Conservation (phyloP, 306 rosid genomes). For the Elaeagnus macrophylla region DNA sequence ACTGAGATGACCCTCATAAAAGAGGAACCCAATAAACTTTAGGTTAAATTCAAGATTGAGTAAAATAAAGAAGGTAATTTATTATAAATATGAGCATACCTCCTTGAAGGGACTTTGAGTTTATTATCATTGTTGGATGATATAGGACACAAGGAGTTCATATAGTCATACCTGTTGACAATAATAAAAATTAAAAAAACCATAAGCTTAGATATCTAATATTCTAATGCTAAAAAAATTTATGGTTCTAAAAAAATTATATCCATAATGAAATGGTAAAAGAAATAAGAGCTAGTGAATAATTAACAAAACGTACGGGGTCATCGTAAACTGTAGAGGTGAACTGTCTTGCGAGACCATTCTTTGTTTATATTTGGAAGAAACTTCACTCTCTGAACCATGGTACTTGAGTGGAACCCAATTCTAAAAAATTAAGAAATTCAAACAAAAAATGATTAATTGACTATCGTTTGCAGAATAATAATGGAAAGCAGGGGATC, state of each 20-base stretch:
- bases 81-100: conserved; percentile 31
- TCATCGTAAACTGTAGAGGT: conserved; percentile 63
- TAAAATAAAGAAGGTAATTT: too few relatives aligned
- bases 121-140: conserved; percentile 24
- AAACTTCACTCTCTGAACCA: conserved; percentile 60
- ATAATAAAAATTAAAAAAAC: conserved; percentile 18
- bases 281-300: not conserved
- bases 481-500: too few relatives aligned
- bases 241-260: not conserved
- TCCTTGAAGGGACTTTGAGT: conserved; percentile 51
- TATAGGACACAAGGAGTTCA: conserved; percentile 65
- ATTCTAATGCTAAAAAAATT: not conserved
- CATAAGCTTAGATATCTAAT: not conserved
- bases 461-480: not conserved
- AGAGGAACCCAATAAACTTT: too few relatives aligned
- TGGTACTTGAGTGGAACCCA: conserved; percentile 88
- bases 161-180: conserved; percentile 57
- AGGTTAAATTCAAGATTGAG: too few relatives aligned
- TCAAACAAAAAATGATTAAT: not conserved
- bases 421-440: conserved; percentile 32
- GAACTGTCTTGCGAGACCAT: conserved; percentile 51
- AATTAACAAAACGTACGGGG: conserved; percentile 38
- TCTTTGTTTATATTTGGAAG: conserved; percentile 53
- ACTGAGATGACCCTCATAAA: too few relatives aligned
- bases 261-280: not conserved